phyloP scores from a whole-genome alignment of 352 stramenopile genomes.

The Blastocystis sp. region DNA sequence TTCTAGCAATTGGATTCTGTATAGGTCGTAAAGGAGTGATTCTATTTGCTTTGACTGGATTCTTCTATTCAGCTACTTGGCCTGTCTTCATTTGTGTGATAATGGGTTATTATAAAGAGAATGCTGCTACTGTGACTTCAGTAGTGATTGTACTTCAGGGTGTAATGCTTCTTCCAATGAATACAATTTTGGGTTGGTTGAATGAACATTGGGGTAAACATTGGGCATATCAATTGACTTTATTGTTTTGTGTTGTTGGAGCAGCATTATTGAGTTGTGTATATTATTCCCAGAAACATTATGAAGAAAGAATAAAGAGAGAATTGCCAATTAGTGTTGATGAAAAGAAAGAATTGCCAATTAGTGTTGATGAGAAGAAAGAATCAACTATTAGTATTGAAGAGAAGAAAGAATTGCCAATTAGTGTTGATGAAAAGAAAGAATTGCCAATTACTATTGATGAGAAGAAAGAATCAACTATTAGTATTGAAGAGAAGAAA shows the following conservation, averaged over 20 bases:
- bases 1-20: neutral
- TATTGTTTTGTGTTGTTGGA: neutral
- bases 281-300: neutral
- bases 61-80: conserved; percentile 24
- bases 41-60: neutral
- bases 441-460: too few relatives aligned
- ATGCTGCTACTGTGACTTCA: neutral
- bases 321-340: neutral
- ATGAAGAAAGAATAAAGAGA: too few relatives aligned
- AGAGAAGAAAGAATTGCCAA: too few relatives aligned
- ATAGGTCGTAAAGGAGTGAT: neutral
- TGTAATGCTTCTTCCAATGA: neutral
- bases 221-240: neutral
- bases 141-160: neutral
- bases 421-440: too few relatives aligned
- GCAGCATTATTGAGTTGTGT: neutral
- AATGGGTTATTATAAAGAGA: conserved; percentile 21
- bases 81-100: conserved; percentile 17
- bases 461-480: too few relatives aligned
- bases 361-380: too few relatives aligned
- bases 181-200: neutral
- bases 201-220: neutral
- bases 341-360: neutral
- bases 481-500: too few relatives aligned
- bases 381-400: too few relatives aligned